Evolutionary conservation across 495 filamentous ascomycete species (phyloP), one percentile per base, ranked within the genome.

Genomic region (Lindgomyces ingoldianus): DNA sequence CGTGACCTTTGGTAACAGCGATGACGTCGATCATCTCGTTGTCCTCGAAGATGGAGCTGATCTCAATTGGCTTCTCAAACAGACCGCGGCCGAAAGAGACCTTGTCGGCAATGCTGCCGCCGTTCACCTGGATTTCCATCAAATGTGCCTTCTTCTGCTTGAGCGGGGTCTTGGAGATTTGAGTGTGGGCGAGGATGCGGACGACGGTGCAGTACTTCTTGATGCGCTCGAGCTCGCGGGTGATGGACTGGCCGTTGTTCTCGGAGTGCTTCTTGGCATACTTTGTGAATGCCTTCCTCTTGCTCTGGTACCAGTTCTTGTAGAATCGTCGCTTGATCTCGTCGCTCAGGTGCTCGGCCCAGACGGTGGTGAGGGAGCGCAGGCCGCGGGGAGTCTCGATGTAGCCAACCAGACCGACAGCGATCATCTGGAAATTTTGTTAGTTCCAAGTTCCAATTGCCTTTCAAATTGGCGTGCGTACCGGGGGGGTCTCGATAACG

Each of bases 271-370:
- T 93, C 91, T 97, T 98, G 85, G 95, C 90, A 82, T 99, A 99
- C 85, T 95, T 96, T 84, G 95, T 99, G 85, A 98, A 99, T 60
- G 95, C 95, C 92, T 99, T 99, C 91, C 96, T 98, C 93, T 99
- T 99, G 85, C 85, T 89, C 85, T 95, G 96, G 90, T 99, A 99
- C 95, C 95, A 99, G 87, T 99, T 99, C 91, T 99, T 99, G 89
- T 99, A 99, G 91, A 99, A 99, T 77, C 95, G 92, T 70, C 95
- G 89, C 85, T 95, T 96, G 80, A 99, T 79, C 84, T 97, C 95
- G 79, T 99, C 95, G 81, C 88, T 89, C 77, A 99, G 79, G 81
- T 99, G 95, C 85, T 97, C 93, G 76, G 94, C 94, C 95, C 95
- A 99, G 79, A 99, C 89, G 76, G 95, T 99, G 76, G 93, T 96